phyloP scores from a whole-genome alignment of 2,329 filamentous ascomycete species.

The Xylaria sp. region DNA sequence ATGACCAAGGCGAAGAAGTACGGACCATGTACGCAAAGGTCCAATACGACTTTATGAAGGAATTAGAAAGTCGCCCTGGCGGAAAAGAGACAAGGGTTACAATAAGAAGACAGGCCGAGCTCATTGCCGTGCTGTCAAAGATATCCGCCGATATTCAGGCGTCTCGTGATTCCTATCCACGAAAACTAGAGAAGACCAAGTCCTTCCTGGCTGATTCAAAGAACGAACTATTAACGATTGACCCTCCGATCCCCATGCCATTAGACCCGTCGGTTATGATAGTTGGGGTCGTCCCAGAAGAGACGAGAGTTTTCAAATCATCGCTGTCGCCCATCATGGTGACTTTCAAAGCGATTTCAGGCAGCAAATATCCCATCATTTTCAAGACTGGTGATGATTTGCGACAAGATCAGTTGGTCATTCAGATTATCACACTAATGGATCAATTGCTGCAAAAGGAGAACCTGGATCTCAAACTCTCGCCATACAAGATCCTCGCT shows the following conservation, averaged over 20 bases:
- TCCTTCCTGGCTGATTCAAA: constrained; percentile 86
- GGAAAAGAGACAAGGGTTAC: constrained; percentile 80
- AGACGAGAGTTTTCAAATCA: constrained; percentile 94
- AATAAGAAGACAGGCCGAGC: constrained; percentile 86
- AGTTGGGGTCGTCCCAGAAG: constrained; percentile 82
- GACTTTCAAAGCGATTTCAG: constrained; percentile 83
- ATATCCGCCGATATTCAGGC: constrained; percentile 90
- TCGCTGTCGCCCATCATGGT: constrained; percentile 91
- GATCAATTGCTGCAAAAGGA: constrained; percentile 95
- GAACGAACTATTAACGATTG: constrained; percentile 85
- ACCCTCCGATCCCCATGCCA: constrained; percentile 87
- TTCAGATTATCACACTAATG: constrained; percentile 98
- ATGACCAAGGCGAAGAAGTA: constrained; percentile 78
- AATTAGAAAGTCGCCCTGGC: constrained; percentile 76
- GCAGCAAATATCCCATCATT: constrained; percentile 86
- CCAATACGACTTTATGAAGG: constrained; percentile 94
- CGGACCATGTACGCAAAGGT: constrained; percentile 91
- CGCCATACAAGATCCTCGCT: constrained; percentile 95
- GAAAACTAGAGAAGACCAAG: constrained; percentile 87
- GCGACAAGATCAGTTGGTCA: constrained; percentile 95
- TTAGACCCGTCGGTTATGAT: constrained; percentile 86
- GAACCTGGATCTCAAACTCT: constrained; percentile 93
- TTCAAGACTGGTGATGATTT: constrained; percentile 98
- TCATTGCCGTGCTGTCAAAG: constrained; percentile 86
- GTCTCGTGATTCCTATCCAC: constrained; percentile 78